Evolutionary conservation across 2,329 filamentous ascomycete species (phyloP).

Genomic region (Pestalotiopsis sp.): DNA sequence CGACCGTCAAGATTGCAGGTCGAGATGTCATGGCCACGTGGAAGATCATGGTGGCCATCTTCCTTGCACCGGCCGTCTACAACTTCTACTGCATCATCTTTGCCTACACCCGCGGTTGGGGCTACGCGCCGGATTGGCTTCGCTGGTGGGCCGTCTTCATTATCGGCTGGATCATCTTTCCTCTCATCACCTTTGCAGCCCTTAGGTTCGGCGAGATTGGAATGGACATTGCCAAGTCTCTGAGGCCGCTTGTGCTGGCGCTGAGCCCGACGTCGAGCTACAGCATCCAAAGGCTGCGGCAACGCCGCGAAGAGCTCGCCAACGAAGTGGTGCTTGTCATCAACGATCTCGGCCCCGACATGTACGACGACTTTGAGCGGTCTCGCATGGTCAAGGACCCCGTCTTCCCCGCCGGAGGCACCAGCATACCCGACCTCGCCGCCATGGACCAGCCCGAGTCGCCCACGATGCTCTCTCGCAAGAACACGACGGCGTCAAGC

Average conservation of each 20-base stretch:
- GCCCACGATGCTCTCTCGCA: slow-evolving; percentile 40
- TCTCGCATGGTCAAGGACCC: slow-evolving; percentile 68
- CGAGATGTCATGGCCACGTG: slow-evolving; percentile 91
- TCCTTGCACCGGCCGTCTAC: slow-evolving; percentile 80
- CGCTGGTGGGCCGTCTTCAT: slow-evolving; percentile 78
- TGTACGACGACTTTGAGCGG: slow-evolving; percentile 94
- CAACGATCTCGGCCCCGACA: slow-evolving; percentile 91
- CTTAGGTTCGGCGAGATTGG: slow-evolving; percentile 96
- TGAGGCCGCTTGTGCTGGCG: slow-evolving; percentile 83
- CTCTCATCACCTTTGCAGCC: slow-evolving; percentile 87
- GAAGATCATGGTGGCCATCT: slow-evolving; percentile 89
- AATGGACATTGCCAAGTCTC: slow-evolving; percentile 97
- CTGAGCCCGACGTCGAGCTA: slow-evolving; percentile 84
- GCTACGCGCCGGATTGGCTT: slow-evolving; percentile 78
- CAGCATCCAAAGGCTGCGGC: slow-evolving; percentile 77
- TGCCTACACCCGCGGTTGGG: slow-evolving; percentile 77
- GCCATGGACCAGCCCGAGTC: slow-evolving; percentile 24
- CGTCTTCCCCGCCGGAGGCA: slow-evolving; percentile 31
- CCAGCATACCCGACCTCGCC: slow-evolving; percentile 32
- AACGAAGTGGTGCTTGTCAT: slow-evolving; percentile 87
- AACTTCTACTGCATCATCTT: slow-evolving; percentile 77
- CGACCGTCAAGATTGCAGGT: slow-evolving; percentile 85
- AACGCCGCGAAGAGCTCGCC: slow-evolving; percentile 73
- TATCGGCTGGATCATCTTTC: slow-evolving; percentile 78
- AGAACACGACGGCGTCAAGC: slow-evolving; percentile 57